Evolutionary conservation across 306 rosid genomes (phyloP).

Genomic region (Prinsepia uniflora): DNA sequence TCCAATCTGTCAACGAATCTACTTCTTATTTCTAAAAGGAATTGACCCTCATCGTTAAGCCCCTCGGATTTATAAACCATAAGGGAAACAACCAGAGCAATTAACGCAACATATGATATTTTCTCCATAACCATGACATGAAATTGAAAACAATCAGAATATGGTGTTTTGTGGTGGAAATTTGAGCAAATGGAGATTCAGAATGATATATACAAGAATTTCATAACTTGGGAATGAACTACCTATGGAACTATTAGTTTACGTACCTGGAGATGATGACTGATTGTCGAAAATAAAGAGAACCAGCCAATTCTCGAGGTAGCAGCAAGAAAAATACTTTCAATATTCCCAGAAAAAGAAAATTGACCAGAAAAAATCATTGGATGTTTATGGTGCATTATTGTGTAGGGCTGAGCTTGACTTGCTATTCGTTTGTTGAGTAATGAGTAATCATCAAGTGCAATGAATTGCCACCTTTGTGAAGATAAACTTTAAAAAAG

Average conservation of each 20-base stretch:
- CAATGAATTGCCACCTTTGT: constrained; percentile 12
- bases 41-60: constrained; percentile 51
- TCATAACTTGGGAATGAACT: constrained; percentile 2
- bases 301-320: constrained; percentile 8
- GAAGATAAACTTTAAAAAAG: constrained; percentile 21
- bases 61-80: constrained; percentile 27
- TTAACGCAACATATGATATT: constrained; percentile 3
- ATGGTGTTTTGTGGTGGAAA: not conserved
- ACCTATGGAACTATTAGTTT: constrained; percentile 1
- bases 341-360: not conserved
- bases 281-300: constrained; percentile 6
- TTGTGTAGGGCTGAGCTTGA: not conserved
- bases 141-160: not conserved
- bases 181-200: not conserved
- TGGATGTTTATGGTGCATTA: constrained; percentile 2
- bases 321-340: not conserved
- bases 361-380: constrained; percentile 3
- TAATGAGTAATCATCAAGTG: not conserved
- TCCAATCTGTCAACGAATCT: constrained; percentile 40
- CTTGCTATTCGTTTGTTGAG: constrained; percentile 1
- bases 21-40: constrained; percentile 54
- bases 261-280: constrained; percentile 23
- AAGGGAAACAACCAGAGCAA: constrained; percentile 13
- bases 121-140: constrained; percentile 20
- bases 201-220: not conserved